Percentiles rank a stretch among this genome's conserved stretches.
These are phyloP conservation scores for Trichoderma atroviride DNA, from an alignment of 2,329 filamentous ascomycete genomes.

Conservation along the genomic window DNA sequence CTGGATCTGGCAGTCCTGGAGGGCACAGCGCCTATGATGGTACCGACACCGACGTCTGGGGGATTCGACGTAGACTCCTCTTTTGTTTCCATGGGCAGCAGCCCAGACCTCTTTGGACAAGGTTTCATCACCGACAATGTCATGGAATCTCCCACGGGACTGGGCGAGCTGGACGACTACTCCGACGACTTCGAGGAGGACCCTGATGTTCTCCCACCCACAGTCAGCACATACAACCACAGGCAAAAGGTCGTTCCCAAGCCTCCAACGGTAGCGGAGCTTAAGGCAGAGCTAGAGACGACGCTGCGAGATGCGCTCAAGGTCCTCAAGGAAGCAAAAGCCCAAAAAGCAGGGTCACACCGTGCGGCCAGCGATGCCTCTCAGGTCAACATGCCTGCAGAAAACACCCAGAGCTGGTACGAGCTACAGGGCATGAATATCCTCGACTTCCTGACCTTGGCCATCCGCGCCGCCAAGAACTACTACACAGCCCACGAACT, in stretches of 20 bases:
- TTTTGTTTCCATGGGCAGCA: slow-evolving; percentile 62
- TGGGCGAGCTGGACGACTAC: slow-evolving; percentile 47
- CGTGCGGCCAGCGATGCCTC: slow-evolving; percentile 35
- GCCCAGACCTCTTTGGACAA: slow-evolving; percentile 55
- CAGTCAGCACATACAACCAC: slow-evolving; percentile 91
- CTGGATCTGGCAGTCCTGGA: slow-evolving; percentile 61
- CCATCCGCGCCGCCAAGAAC: slow-evolving; percentile 92
- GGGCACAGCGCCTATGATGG: slow-evolving; percentile 29
- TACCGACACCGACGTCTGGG: slow-evolving; percentile 42
- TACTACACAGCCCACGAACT: slow-evolving; percentile 95
- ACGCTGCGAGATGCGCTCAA: slow-evolving; percentile 70
- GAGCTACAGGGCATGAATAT: slow-evolving; percentile 91
- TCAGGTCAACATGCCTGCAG: slow-evolving; percentile 47
- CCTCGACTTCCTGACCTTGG: slow-evolving; percentile 87
- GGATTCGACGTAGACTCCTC: slow-evolving; percentile 60
- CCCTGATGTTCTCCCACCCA: slow-evolving; percentile 87
- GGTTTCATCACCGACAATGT: slow-evolving; percentile 43
- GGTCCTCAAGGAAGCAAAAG: slow-evolving; percentile 63
- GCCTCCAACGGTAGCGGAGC: slow-evolving; percentile 77
- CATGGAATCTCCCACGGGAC: slow-evolving; percentile 53
- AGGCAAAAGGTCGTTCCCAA: slow-evolving; percentile 79
- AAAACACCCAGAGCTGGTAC: slow-evolving; percentile 68
- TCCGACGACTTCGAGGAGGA: slow-evolving; percentile 65
- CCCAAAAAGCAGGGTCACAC: slow-evolving; percentile 40
- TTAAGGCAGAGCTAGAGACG: slow-evolving; percentile 68